Evolutionary conservation across 129 eudicot genomes (phyloP), one percentile per base, ranked within the genome.

Genomic region (Heracleum sosnowskyi): DNA sequence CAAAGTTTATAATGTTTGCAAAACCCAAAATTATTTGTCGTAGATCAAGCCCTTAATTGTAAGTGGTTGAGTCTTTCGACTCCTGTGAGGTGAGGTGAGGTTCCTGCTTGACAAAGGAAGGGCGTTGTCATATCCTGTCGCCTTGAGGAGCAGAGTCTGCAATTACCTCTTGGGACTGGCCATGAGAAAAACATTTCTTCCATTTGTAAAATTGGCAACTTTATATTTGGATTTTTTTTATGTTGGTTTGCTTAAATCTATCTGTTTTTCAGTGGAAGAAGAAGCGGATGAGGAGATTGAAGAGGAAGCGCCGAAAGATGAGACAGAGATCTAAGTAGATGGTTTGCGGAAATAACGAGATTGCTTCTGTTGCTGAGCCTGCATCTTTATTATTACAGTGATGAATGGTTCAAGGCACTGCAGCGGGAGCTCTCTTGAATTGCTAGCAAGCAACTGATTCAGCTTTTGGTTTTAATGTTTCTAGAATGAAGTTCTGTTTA

Each of bases 251-350:
- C 49, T 26, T 2, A 37, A 6, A 41, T 26, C 9, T 11, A 37
- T 73, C 16, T 5, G 11, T 73, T 0, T 72, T 72, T 16, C 53
- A 72, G 76, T 72, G 76, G 76, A 72, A 72, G 76, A 72, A 72
- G 76, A 72, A 72, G 76, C 36, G 76, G 31, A 72, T 72, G 76
- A 72, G 76, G 76, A 72, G 76, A n/a, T 41, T 72, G 76, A 72
- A 72, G 53, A 72, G 76, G 76, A 72, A 72, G 76, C 76, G 76
- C 76, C 76, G 76, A 72, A 72, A 72, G 76, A 72, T 72, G 76
- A 72, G 76, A 72, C 76, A 72, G 55, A 72, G 76, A 72, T 72
- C 76, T 11, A 72, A 72, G 76, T 72, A 72, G 76, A 72, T 36
- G 1, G 44, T 37, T 8, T 71, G 29, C 4, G 5, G 13, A 26